Base-by-base conservation (phyloP, 768 basidiomycete species). In the Pisolithus orientalis region DNA sequence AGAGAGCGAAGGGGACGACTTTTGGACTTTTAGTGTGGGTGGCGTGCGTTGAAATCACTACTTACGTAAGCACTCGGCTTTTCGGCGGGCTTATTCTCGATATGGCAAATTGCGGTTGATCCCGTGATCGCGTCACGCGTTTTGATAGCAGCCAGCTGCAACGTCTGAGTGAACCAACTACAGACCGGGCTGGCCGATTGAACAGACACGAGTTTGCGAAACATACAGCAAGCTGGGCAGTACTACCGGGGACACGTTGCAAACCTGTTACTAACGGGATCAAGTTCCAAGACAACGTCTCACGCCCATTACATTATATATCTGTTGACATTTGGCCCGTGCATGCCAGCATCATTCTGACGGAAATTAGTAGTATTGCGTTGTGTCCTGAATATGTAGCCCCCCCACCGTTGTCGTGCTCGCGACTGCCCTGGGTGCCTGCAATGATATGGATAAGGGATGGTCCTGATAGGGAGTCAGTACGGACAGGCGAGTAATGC, bases 81-180 rank as follows among this genome's bases (percentile, higher is more conserved):
- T 42, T 47, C 39, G 28, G 24, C 54, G 25, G 34, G 27, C 21
- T 43, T 0, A 16, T 24, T 24, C 48, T 40, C n/a, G 10, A 55
- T 51, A 44, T 38, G 11, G 49, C 40, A 11, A 52, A 39, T 47
- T 51, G 37, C 50, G 37, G 17, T 40, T 6, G 3, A 4, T 8
- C 65, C 69, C 65, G 66, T 56, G 65, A 66, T 53, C 65, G 65
- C 55, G 66, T 59, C 60, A 64, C 51, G 61, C 50, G 42, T 45
- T 27, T 27, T 14, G 44, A 21, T 21, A 16, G 27, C 16, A 29
- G 28, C 44, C 11, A 7, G 44, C 14, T 7, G 43, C 40, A n/a
- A 6, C 10, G 6, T 14, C 43, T 3, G 21, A 44, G 44, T 2
- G 13, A 27, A 16, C 44, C 44, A 28, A 28, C n/a, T 31, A 7